Conservation (phyloP, 2,329 filamentous ascomycete genomes). For the Sclerotiophoma versabilis region DNA sequence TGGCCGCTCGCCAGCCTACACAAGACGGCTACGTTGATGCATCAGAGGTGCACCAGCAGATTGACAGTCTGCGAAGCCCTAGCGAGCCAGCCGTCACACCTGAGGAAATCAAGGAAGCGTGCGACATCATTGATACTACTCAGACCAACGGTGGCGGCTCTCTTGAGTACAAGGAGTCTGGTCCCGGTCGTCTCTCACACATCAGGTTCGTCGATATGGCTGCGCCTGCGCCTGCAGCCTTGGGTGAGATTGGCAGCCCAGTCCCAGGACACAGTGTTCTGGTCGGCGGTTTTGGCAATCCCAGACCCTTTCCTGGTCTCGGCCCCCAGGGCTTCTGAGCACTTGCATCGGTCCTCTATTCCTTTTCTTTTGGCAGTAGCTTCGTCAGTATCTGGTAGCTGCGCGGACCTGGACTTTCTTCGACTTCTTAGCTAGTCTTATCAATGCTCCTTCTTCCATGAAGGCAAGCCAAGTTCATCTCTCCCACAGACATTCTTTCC, state of each 20-base stretch:
- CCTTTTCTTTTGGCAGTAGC: constrained; percentile 20
- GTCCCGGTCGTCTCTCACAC: constrained; percentile 43
- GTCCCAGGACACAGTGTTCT: constrained; percentile 53
- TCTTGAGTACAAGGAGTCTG: constrained; percentile 72
- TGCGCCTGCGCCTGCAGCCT: constrained; percentile 35
- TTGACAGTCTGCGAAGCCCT: constrained; percentile 69
- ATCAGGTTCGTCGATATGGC: constrained; percentile 54
- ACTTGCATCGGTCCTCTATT: constrained; percentile 7
- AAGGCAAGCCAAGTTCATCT: constrained; percentile 34
- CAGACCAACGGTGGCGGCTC: constrained; percentile 85
- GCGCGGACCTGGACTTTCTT: constrained; percentile 20
- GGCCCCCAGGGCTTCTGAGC: constrained; percentile 41
- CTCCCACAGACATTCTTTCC: neutral
- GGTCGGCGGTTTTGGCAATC: constrained; percentile 38
- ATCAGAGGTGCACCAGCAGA: constrained; percentile 66
- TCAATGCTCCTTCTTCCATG: constrained; percentile 20
- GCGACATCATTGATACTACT: constrained; percentile 86
- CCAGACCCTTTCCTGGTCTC: constrained; percentile 40
- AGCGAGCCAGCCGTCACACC: constrained; percentile 63
- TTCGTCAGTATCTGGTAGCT: constrained; percentile 23
- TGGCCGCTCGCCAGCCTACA: constrained; percentile 56
- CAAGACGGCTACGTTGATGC: constrained; percentile 74
- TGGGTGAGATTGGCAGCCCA: constrained; percentile 59
- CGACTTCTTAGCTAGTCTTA: constrained; percentile 26
- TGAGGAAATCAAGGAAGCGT: constrained; percentile 80